Percentiles rank a stretch among this genome's conserved stretches.
phyloP scores from a whole-genome alignment of 169 alveolate species.

The Eimeria maxima region DNA sequence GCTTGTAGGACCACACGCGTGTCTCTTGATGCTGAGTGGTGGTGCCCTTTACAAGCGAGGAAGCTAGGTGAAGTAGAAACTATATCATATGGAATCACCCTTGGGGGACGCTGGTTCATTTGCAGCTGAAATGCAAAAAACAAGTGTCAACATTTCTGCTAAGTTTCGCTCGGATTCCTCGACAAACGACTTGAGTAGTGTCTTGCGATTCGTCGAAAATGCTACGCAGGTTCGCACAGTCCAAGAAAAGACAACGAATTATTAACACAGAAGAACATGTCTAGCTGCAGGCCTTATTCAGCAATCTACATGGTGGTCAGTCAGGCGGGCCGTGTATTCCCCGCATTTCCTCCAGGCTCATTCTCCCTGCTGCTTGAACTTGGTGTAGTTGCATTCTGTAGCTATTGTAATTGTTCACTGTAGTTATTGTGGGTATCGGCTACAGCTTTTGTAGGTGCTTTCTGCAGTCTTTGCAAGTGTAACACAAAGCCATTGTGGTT shows the following conservation, averaged over 20 bases:
- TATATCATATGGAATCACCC: not conserved
- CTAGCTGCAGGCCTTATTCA: not conserved
- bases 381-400: too few species aligned
- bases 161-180: constrained; percentile 34
- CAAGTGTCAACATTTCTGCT: constrained; percentile 39
- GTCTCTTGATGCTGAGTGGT: not conserved
- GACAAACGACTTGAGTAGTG: not conserved
- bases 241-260: not conserved
- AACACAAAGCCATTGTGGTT: not conserved
- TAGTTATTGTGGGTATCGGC: not conserved
- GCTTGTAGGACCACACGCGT: not conserved
- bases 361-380: not conserved
- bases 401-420: too few species aligned
- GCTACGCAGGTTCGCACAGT: not conserved
- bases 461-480: not conserved
- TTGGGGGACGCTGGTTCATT: not conserved
- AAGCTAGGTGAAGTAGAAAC: not conserved
- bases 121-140: constrained; percentile 49
- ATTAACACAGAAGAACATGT: not conserved
- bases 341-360: not conserved
- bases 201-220: not conserved
- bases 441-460: not conserved
- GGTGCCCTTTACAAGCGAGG: not conserved
- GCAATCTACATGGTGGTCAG: not conserved
- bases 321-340: not conserved